Conservation (phyloP, 345 rosid species). For the Aegle marmelos region DNA sequence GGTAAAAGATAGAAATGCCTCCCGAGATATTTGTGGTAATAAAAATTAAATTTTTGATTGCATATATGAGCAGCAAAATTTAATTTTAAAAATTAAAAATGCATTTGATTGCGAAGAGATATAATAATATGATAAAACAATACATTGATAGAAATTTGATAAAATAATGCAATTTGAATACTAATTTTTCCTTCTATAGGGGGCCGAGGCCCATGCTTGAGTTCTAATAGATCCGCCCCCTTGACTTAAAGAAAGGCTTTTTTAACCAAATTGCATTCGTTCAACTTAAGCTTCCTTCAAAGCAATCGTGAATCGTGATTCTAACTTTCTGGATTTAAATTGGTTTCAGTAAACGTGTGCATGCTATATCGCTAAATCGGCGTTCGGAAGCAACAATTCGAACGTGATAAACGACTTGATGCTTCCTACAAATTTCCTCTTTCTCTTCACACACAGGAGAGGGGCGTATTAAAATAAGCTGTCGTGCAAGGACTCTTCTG, state of each 20-base stretch:
- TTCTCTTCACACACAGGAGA: not conserved
- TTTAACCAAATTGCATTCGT: not conserved
- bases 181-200: no score
- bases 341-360: fast-evolving
- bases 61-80: no score
- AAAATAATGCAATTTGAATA: no score
- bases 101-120: no score
- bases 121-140: no score
- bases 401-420: not conserved
- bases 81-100: no score
- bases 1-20: no score
- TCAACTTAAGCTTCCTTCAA: not conserved
- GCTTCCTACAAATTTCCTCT: not conserved
- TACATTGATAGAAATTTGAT: no score
- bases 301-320: not conserved
- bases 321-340: not conserved
- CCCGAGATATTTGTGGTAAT: no score
- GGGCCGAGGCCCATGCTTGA: no score
- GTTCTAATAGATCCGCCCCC: no score
- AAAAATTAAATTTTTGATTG: no score
- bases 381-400: not conserved
- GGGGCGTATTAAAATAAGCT: not conserved
- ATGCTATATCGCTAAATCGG: not conserved
- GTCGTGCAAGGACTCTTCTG: not conserved
- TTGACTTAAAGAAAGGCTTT: not conserved